These are phyloP conservation scores for Daldinia eschscholtzii DNA, from an alignment of 2,329 filamentous ascomycete genomes.

Conservation along the genomic window DNA sequence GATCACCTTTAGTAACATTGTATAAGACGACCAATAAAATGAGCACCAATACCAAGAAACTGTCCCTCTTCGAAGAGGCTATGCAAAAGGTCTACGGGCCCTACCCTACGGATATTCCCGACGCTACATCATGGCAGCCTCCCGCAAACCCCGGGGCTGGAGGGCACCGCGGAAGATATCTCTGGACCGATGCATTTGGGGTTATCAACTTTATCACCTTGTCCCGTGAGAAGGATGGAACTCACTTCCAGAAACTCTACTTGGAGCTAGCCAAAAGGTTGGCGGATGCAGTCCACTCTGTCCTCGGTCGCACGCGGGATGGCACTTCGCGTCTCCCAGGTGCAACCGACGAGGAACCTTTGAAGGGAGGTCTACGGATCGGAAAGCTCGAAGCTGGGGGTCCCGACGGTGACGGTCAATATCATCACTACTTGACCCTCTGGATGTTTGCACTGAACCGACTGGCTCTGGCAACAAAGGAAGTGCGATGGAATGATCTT, in stretches of 20 bases:
- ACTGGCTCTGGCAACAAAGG: slow-evolving; percentile 61
- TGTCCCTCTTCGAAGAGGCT: slow-evolving; percentile 52
- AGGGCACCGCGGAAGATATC: slow-evolving; percentile 69
- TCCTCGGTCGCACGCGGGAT: slow-evolving; percentile 66
- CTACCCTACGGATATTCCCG: slow-evolving; percentile 44
- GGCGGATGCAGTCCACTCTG: slow-evolving; percentile 63
- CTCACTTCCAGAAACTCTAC: slow-evolving; percentile 54
- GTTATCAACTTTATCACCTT: slow-evolving; percentile 71
- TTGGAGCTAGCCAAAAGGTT: slow-evolving; percentile 63
- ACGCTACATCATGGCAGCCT: slow-evolving; percentile 58
- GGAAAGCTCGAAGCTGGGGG: slow-evolving; percentile 65
- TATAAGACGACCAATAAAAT: slow-evolving; percentile 6
- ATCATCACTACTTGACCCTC: slow-evolving; percentile 71
- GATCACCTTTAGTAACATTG: not conserved
- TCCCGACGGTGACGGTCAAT: slow-evolving; percentile 69
- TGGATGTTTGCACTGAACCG: slow-evolving; percentile 74
- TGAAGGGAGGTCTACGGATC: slow-evolving; percentile 68
- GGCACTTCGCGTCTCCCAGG: slow-evolving; percentile 60
- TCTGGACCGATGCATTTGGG: slow-evolving; percentile 73
- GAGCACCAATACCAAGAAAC: slow-evolving; percentile 19
- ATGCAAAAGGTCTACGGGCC: slow-evolving; percentile 57
- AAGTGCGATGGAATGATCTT: slow-evolving; percentile 62
- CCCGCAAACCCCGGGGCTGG: slow-evolving; percentile 61
- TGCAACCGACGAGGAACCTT: slow-evolving; percentile 64
- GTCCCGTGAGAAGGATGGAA: slow-evolving; percentile 54